Evolutionary conservation across 257 asterid genomes (phyloP).

Genomic region (Phtheirospermum japonicum): DNA sequence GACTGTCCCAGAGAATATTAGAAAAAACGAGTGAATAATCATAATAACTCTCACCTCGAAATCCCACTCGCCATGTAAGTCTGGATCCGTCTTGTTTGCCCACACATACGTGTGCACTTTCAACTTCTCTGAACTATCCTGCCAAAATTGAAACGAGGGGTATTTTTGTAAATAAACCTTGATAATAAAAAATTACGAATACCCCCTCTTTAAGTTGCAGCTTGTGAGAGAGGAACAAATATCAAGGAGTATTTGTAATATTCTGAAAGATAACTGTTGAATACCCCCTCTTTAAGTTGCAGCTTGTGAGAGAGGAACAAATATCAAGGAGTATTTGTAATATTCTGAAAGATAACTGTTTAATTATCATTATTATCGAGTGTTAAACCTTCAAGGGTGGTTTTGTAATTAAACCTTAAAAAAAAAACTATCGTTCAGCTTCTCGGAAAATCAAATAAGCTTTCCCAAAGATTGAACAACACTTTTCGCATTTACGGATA

Average conservation of each 20-base stretch:
- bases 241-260: not conserved
- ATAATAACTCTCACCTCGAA: slow-evolving; percentile 43
- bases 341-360: too few relatives aligned
- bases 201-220: not conserved
- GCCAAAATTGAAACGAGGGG: slow-evolving; percentile 21
- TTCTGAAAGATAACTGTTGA: too few relatives aligned
- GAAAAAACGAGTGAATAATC: not conserved
- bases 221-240: too few relatives aligned
- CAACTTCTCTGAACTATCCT: slow-evolving; percentile 50
- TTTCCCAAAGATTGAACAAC: not conserved
- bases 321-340: not conserved
- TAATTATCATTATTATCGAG: too few relatives aligned
- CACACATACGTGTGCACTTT: slow-evolving; percentile 49
- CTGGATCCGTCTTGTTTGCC: slow-evolving; percentile 51
- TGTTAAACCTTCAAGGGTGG: too few relatives aligned
- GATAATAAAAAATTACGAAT: too few relatives aligned
- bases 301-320: too few relatives aligned
- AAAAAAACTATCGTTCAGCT: not conserved
- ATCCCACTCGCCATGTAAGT: slow-evolving; percentile 59
- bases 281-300: not conserved
- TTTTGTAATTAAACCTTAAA: too few relatives aligned
- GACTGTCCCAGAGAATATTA: not conserved
- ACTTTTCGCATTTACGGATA: not conserved
- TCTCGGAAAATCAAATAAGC: slow-evolving; percentile 8
- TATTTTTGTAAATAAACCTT: not conserved